Conservation (phyloP, 257 asterid species). For the Capsicum baccatum region DNA sequence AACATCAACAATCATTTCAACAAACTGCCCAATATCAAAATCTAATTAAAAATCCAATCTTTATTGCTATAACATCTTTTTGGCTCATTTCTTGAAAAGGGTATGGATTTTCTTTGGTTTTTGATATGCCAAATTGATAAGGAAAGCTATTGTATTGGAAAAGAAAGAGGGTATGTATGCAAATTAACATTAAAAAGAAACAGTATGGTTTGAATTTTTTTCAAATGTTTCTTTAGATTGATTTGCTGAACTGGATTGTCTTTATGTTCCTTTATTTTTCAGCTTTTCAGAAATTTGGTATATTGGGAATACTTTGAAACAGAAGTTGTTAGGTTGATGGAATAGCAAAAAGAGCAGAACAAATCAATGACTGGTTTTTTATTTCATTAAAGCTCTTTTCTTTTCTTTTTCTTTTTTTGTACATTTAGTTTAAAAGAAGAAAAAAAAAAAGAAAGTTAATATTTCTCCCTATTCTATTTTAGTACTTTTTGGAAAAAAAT, state of each 20-base stretch:
- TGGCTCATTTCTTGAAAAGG: neutral
- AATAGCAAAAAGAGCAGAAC: conserved; percentile 38
- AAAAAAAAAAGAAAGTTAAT: neutral
- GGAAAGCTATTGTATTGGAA: conserved; percentile 23
- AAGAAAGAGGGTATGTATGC: neutral
- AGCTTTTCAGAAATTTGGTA: conserved; percentile 31
- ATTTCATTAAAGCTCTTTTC: conserved; percentile 32
- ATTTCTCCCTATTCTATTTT: neutral
- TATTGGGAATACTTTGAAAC: conserved; percentile 31
- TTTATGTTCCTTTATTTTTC: conserved; percentile 24
- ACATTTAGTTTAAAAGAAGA: neutral
- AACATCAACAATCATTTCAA: conserved; percentile 33
- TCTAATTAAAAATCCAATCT: conserved; percentile 21
- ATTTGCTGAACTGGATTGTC: conserved; percentile 36
- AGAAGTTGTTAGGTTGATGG: conserved; percentile 44
- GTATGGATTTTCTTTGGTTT: conserved; percentile 5
- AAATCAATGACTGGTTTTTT: conserved; percentile 36
- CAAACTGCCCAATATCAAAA: conserved; percentile 3
- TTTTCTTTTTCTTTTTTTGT: conserved; percentile 22
- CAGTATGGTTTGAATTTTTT: neutral
- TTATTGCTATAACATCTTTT: neutral
- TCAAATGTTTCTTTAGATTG: conserved; percentile 26
- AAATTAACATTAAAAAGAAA: conserved; percentile 26
- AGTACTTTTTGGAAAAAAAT: too few relatives aligned
- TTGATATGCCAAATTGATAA: neutral